Base-by-base conservation (phyloP, 305 asterid species). In the Fraxinus greggii region DNA sequence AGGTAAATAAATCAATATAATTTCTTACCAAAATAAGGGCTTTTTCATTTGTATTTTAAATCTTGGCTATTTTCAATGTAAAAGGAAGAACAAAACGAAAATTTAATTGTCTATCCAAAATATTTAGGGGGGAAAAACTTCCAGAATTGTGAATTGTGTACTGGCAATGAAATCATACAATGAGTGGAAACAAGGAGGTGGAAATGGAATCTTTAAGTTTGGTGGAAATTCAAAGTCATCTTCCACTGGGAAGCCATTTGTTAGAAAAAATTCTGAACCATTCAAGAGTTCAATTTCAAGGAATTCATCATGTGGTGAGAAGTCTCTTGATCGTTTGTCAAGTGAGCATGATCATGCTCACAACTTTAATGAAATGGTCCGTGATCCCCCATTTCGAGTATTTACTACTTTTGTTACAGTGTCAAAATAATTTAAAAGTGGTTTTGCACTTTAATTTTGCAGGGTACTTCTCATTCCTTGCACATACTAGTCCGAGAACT, bases 181-280 rank as follows among this genome's bases (percentile, higher is more conserved):
- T 73, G 97, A 94, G 3, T 87, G 98, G 97, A 94, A 91, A 86
- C 92, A 90, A 81, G 91, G 90, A 78, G 98, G 98, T 79, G 97
- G 93, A 33, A 87, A 80, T 72, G 98, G 94, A 26, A 81, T 84
- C n/a, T 87, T 91, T 97, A 94, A 90, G 88, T 90, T 82, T 83
- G 84, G 92, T 72, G 98, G 97, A 81, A 92, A 65, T 77, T 81
- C 85, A 73, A 95, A 86, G 91, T 87, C 93, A 10, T 73, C 91
- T 83, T 84, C 92, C 9, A 45, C 84, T 32, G 90, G 89, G 76
- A 93, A 91, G 90, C 93, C 89, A 61, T 88, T 93, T 78, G 80
- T 90, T 29, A 79, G 93, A 23, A 95, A 87, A 86, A 89, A 85
- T 83, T 88, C 97, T 42, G 95, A 90, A 38, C 90, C 89, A 61